Percentiles rank a stretch among this genome's conserved stretches.
Conservation (phyloP, 176 grass and related monocot genomes). For the Eragrostis nindensis region DNA sequence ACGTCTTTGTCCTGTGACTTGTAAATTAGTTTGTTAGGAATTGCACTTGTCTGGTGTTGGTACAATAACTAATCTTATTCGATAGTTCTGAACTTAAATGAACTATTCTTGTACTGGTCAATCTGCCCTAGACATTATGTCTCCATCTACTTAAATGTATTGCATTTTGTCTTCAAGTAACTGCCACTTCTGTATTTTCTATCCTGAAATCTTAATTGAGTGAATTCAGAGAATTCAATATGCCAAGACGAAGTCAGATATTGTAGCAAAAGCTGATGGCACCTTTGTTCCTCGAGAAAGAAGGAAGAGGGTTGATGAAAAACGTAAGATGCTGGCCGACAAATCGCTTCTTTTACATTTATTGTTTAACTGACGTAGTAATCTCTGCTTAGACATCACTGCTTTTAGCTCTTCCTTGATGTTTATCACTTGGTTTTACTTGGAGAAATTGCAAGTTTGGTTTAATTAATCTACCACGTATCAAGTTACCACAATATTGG, state of each 20-base stretch:
- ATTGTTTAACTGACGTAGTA: constrained; percentile 4
- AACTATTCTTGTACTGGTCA: neutral
- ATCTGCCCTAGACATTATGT: neutral
- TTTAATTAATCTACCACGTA: neutral
- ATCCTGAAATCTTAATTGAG: constrained; percentile 40
- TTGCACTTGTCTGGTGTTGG: neutral
- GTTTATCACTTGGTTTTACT: constrained; percentile 9
- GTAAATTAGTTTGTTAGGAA: constrained; percentile 25
- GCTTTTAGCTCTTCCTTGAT: neutral
- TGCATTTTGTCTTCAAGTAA: constrained; percentile 23
- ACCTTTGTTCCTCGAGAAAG: constrained; percentile 88
- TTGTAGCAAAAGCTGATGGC: constrained; percentile 90
- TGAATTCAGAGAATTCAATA: constrained; percentile 92
- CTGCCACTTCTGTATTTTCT: neutral
- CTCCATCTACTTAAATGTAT: neutral
- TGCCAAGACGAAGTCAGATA: constrained; percentile 98
- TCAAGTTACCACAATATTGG: neutral
- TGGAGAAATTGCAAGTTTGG: neutral
- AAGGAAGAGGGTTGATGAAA: constrained; percentile 85
- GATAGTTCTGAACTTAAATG: neutral
- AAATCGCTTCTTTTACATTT: constrained; percentile 6
- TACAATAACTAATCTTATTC: neutral
- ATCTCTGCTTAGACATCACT: constrained; percentile 14
- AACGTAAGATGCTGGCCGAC: constrained; percentile 49
- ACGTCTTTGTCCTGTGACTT: neutral